Percentiles rank a stretch among this genome's conserved stretches.
Evolutionary conservation across 345 rosid species (phyloP).

Genomic region (Eucalyptus brandiana): DNA sequence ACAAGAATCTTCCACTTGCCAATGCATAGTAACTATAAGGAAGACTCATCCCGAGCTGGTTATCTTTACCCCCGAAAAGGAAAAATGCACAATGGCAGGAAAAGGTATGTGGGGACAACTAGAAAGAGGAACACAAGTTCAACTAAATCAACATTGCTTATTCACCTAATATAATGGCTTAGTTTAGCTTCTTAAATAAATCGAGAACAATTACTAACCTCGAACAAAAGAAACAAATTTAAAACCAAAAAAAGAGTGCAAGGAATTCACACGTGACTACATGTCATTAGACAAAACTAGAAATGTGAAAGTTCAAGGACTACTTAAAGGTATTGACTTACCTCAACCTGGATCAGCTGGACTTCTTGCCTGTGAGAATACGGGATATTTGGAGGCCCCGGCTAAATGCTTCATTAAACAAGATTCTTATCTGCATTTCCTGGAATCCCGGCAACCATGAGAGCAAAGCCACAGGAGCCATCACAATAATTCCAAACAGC

Average conservation of each 20-base stretch:
- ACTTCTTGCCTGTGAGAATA: constrained; percentile 63
- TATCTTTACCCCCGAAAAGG: not conserved
- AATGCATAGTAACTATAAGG: not conserved
- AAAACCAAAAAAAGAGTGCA: not conserved
- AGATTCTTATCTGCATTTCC: constrained; percentile 79
- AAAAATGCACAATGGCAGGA: not conserved
- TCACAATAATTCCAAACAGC: constrained; percentile 60
- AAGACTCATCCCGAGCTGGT: not conserved
- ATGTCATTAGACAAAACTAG: not conserved
- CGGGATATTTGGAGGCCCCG: constrained; percentile 85
- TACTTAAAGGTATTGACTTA: not conserved
- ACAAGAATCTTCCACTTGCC: not conserved
- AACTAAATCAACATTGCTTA: not conserved
- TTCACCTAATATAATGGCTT: not conserved
- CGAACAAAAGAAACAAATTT: not conserved
- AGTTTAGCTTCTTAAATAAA: not conserved
- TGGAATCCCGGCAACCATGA: constrained; percentile 95
- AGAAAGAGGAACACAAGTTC: not conserved
- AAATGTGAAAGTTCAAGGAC: not conserved
- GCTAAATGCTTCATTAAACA: constrained; percentile 88
- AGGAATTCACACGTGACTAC: not conserved
- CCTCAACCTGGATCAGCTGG: constrained; percentile 11
- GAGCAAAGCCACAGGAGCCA: constrained; percentile 69
- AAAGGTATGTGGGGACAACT: not conserved
- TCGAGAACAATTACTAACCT: not conserved